Base-by-base conservation (phyloP, 768 basidiomycete species). In the Gloeopeniophorella convolvens region DNA sequence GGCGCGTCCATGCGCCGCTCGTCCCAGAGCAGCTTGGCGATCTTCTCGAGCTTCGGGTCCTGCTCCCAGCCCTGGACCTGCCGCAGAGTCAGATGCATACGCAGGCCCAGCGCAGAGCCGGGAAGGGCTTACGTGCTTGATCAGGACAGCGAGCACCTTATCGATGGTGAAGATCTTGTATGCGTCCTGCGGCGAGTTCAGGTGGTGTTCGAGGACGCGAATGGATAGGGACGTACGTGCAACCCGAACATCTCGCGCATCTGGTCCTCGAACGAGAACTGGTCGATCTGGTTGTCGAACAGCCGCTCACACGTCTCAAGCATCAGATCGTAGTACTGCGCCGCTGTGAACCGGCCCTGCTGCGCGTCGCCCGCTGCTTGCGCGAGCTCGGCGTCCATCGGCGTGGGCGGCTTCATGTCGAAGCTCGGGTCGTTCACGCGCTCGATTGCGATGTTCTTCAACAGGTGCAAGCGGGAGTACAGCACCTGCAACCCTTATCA, bases 121-220 rank as follows among this genome's bases (percentile, higher is more conserved):
- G 11, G 8, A 5, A 20, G 15, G 21, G 43, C 72, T 48, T 33
- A 88, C 89, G 70, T 94, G 91, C 63, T 96, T 97, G 66, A 99
- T 82, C 53, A 97, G 76, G 1, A 81, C 74, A 1, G 86, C 87
- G 35, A 97, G 77, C 30, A 97, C 73, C 66, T 96, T 93, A 69
- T 99, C 95, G 21, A 96, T 72, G 0, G 95, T 97, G 66, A 96
- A 99, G 60, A 92, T 79, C 62, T 84, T 85, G 66, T 90, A 97
- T 0, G 83, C 83, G 23, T 88, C 73, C 84, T 86, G 54, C 3
- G 34, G 21, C 20, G 11, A 7, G 33, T 12, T 48, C 7, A 27
- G 33, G 23, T 32, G 37, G 37, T 32, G 26, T 18, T 37, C 30
- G 21, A 15, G 24, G n/a, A 8, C 10, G 12, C 32, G 30, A 32